Percentiles rank a stretch among this genome's conserved stretches.
Conservation (phyloP, 352 stramenopile genomes). For the Phytopythium oedochilum region DNA sequence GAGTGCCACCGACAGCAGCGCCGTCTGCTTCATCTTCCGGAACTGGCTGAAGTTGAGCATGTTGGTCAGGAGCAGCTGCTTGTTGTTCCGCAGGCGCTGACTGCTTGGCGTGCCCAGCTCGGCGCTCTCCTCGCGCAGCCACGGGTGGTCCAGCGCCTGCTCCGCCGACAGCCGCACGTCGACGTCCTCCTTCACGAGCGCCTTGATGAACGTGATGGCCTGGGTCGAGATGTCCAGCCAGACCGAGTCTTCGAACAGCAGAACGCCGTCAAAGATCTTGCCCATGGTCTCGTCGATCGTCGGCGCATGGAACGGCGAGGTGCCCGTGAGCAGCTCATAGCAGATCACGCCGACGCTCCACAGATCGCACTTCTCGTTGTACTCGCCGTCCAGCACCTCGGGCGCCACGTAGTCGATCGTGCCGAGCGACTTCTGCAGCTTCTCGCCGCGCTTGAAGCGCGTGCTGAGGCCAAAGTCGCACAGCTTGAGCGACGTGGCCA, state of each 20-base stretch:
- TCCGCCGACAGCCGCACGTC: constrained; percentile 53
- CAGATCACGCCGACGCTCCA: constrained; percentile 81
- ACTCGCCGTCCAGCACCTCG: constrained; percentile 78
- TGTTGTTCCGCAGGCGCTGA: constrained; percentile 44
- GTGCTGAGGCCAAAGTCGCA: constrained; percentile 82
- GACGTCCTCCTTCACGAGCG: constrained; percentile 73
- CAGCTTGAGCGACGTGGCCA: constrained; percentile 64
- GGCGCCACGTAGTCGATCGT: constrained; percentile 84
- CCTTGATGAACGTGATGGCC: constrained; percentile 76
- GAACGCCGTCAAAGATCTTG: constrained; percentile 77
- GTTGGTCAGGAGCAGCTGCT: constrained; percentile 64
- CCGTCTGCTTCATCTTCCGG: constrained; percentile 74
- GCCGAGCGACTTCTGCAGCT: constrained; percentile 64
- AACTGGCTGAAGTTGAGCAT: constrained; percentile 75
- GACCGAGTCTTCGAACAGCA: constrained; percentile 62
- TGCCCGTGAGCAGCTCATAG: constrained; percentile 64
- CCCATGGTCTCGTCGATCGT: constrained; percentile 76
- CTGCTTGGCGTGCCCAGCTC: constrained; percentile 13
- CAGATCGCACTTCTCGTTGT: constrained; percentile 78
- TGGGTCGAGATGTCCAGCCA: constrained; percentile 62
- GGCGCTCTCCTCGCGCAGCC: constrained; percentile 29
- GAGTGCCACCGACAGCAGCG: constrained; percentile 63
- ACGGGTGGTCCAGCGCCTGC: constrained; percentile 67
- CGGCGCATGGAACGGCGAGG: constrained; percentile 63
- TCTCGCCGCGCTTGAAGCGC: constrained; percentile 65